phyloP scores from a whole-genome alignment of 225 moss, liverwort and hornwort genomes.

The Lunularia cruciata region DNA sequence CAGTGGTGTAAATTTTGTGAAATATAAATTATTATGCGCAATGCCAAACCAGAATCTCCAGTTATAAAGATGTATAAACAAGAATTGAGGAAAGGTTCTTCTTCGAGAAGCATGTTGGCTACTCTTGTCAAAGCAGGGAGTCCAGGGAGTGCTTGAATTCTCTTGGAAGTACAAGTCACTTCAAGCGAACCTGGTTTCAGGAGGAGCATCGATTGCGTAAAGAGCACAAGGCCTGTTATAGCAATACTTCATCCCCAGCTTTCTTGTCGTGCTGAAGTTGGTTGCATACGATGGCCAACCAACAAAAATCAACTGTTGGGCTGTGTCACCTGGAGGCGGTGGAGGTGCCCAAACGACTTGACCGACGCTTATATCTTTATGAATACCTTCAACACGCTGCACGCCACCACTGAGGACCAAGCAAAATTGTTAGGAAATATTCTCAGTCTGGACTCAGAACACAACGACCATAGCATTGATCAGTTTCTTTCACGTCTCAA shows the following conservation, averaged over 20 bases:
- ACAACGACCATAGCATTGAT: not conserved
- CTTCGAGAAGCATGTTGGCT: too few relatives aligned
- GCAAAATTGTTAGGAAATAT: constrained; percentile 23
- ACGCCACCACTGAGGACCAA: constrained; percentile 72
- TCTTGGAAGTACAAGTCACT: not conserved
- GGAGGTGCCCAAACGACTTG: constrained; percentile 98
- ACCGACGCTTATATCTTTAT: constrained; percentile 82
- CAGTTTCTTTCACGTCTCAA: not conserved
- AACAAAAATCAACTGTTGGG: constrained; percentile 74
- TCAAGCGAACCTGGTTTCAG: constrained; percentile 44
- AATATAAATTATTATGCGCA: too few relatives aligned
- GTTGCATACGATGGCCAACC: constrained; percentile 86
- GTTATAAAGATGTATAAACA: too few relatives aligned
- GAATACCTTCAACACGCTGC: constrained; percentile 86
- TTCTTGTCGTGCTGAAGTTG: constrained; percentile 85
- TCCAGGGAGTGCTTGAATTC: not conserved
- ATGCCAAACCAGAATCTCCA: too few relatives aligned
- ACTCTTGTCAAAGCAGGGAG: too few relatives aligned
- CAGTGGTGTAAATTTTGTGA: too few relatives aligned
- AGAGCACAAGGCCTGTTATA: constrained; percentile 92
- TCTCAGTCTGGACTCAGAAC: too few relatives aligned
- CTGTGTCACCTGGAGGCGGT: constrained; percentile 38
- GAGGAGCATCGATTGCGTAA: constrained; percentile 68
- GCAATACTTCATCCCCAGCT: constrained; percentile 97
- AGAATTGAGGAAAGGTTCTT: too few relatives aligned